These are phyloP conservation scores for Monilinia fructigena DNA, from an alignment of 2,329 filamentous ascomycete species.

Conservation along the genomic window DNA sequence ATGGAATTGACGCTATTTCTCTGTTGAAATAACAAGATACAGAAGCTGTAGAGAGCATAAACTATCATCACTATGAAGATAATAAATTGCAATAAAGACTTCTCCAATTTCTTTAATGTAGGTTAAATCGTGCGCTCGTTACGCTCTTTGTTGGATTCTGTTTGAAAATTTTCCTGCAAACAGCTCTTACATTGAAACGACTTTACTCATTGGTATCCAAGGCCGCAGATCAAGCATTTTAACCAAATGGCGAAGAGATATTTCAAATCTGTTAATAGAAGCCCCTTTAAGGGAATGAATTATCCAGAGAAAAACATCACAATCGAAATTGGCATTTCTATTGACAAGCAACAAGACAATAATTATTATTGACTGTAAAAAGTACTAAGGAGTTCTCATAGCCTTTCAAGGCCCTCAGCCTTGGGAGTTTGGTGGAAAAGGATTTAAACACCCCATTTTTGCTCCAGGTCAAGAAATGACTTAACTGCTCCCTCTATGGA, in stretches of 20 bases:
- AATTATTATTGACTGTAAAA: background rate
- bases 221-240: background rate
- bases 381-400: background rate
- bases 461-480: slow-evolving; percentile 35
- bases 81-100: background rate
- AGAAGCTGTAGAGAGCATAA: background rate
- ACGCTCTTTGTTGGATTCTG: background rate
- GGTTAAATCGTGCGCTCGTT: too few relatives aligned
- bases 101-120: background rate
- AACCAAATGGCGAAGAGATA: background rate
- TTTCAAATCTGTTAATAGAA: background rate
- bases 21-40: background rate
- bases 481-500: slow-evolving; percentile 36
- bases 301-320: background rate
- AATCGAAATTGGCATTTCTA: background rate
- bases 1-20: background rate
- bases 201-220: too few relatives aligned
- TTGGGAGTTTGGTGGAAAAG: background rate
- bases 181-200: background rate
- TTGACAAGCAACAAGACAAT: background rate
- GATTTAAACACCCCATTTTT: slow-evolving; percentile 24
- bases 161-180: background rate
- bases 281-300: background rate
- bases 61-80: background rate
- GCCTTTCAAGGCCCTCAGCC: background rate